Conservation (phyloP, 805 yeast genomes). For the Cyberlindnera saturnus region DNA sequence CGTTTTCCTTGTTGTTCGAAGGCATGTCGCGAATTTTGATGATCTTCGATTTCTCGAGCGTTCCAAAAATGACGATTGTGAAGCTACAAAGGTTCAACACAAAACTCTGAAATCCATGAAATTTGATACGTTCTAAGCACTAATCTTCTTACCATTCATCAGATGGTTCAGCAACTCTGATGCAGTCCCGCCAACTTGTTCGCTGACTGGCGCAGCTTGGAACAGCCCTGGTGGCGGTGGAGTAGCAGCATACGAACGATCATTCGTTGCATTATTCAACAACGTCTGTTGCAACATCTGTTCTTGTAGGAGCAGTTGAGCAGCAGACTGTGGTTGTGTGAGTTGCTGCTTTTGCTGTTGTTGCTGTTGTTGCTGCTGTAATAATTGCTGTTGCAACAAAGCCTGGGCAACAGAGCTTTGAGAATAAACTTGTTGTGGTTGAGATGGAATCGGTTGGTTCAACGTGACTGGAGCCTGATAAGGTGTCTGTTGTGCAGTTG, state of each 20-base stretch:
- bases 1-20: too few relatives aligned
- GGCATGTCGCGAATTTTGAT: too few relatives aligned
- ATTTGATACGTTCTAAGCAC: conserved; percentile 17
- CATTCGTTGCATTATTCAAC: conserved; percentile 19
- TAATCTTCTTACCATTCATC: conserved; percentile 65
- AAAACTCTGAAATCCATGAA: too few relatives aligned
- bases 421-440: conserved; percentile 14
- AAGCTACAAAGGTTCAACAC: too few relatives aligned
- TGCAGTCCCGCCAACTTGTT: conserved; percentile 42
- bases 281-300: conserved; percentile 19
- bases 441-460: conserved; percentile 12
- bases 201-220: conserved; percentile 22
- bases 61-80: too few relatives aligned
- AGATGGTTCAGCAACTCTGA: conserved; percentile 79
- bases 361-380: conserved; percentile 24
- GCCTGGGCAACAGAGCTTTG: conserved; percentile 15
- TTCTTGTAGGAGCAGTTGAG: conserved; percentile 25
- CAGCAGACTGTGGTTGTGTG: conserved; percentile 14
- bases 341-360: conserved; percentile 15
- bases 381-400: conserved; percentile 25
- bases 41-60: too few relatives aligned
- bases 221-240: conserved; percentile 77
- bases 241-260: conserved; percentile 38
- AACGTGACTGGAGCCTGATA: neutral
- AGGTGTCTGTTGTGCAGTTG: conserved; percentile 23